These are phyloP conservation scores for Cronartium quercuum DNA, from an alignment of 1,284 basidiomycete genomes.

Conservation along the genomic window DNA sequence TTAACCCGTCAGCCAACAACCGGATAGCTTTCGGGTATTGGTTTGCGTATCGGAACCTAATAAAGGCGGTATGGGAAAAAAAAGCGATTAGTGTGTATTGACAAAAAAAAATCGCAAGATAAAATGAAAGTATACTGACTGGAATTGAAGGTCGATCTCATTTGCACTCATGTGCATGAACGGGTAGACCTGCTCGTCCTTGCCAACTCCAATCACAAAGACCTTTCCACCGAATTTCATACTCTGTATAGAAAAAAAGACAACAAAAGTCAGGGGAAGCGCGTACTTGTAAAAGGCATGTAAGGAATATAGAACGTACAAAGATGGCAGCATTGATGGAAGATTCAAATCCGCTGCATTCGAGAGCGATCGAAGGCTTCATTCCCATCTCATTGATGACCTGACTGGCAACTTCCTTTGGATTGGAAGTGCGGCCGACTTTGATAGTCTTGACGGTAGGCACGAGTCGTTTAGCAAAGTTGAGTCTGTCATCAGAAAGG, in stretches of 20 bases:
- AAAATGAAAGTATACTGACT: constrained; percentile 53
- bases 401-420: constrained; percentile 47
- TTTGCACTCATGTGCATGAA: constrained; percentile 55
- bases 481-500: constrained; percentile 53
- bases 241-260: constrained; percentile 45
- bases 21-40: constrained; percentile 75
- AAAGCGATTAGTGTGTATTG: background rate
- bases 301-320: constrained; percentile 48
- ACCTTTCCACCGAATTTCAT: constrained; percentile 53
- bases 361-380: constrained; percentile 58
- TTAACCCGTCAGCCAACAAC: constrained; percentile 67
- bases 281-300: constrained; percentile 4
- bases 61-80: constrained; percentile 41
- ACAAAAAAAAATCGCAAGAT: constrained; percentile 40
- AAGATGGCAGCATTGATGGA: constrained; percentile 76
- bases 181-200: constrained; percentile 48
- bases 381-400: constrained; percentile 49
- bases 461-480: constrained; percentile 55
- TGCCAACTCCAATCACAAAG: constrained; percentile 56
- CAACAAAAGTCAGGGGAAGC: background rate
- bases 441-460: constrained; percentile 52
- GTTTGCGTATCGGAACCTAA: constrained; percentile 50
- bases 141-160: constrained; percentile 56
- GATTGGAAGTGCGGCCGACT: constrained; percentile 46
- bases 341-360: constrained; percentile 81